phyloP scores from a whole-genome alignment of 306 rosid genomes.

The Betula pendula region DNA sequence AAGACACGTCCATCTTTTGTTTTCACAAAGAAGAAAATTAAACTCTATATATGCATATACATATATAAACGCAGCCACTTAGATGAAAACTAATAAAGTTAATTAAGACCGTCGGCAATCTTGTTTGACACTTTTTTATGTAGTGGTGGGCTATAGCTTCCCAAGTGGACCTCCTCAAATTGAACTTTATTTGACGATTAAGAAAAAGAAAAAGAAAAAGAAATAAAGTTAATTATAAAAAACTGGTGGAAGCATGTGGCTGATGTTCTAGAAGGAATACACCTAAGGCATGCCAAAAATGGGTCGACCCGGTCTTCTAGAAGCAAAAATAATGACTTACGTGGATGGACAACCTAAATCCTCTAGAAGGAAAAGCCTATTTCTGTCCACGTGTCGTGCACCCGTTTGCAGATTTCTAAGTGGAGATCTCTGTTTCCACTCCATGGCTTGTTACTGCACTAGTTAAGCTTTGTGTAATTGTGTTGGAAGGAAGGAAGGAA shows the following conservation, averaged over 20 bases:
- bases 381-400: neutral
- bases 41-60: neutral
- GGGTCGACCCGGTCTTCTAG: neutral
- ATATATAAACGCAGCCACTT: too few relatives aligned
- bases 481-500: neutral
- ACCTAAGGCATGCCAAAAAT: neutral
- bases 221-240: neutral
- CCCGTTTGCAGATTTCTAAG: neutral
- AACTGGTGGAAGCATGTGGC: constrained; percentile 4
- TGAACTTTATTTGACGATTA: neutral
- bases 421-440: neutral
- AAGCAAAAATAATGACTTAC: neutral
- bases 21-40: neutral
- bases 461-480: too few relatives aligned
- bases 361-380: neutral
- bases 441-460: neutral
- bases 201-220: neutral
- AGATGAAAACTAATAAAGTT: too few relatives aligned
- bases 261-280: constrained; percentile 43
- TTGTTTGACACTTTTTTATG: constrained; percentile 33
- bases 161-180: constrained; percentile 16
- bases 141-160: constrained; percentile 17
- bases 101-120: constrained; percentile 12
- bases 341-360: neutral
- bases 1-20: constrained; percentile 38